Evolutionary conservation across 768 basidiomycete genomes (phyloP), one percentile per base, ranked within the genome.

Genomic region (Amanita fuliginea): DNA sequence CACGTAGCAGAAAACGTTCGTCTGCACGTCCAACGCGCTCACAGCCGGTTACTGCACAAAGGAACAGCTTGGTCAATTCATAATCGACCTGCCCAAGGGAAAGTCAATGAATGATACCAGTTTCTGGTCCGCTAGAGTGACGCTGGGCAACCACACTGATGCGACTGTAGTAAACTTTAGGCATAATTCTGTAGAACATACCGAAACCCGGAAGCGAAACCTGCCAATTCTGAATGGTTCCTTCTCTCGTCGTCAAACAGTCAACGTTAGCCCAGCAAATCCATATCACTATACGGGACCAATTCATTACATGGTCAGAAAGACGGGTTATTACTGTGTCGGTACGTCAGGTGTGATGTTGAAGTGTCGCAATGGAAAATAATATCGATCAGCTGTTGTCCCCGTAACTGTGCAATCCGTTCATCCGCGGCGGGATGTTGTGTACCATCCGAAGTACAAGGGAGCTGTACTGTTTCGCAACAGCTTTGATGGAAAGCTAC

Each of bases 271-370:
- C 56, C 73, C 78, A 5, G 62, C 67, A 22, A 74, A 69, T 14
- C 62, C 77, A 6, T 65, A 82, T 34, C 53, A 61, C 16, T 94
- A 93, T 59, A 65, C 65, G 0, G 73, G 74, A 24, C 83, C 92
- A 1, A 89, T 95, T 56, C 81, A 81, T 43, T 97, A 98, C 63
- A 64, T 73, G 19, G 89, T 98, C 19, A 69, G 71, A 22, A 86
- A 85, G 63, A 93, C 90, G 1, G 96, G 95, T 1, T 97, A 96
- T 62, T 98, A 96, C 63, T 98, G 95, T 63, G 83, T 95, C 54
- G 93, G 94, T 84, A 62, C 66, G 88, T 68, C 9, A 37, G 33
- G 24, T 37, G 14, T 42, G 14, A 18, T 42, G 34, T 43, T 14
- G 21, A n/a, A 9, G 28, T 21, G 14, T 24, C 18, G n/a, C 16